Percentiles rank a stretch among this genome's conserved stretches.
Evolutionary conservation across 352 stramenopile species (phyloP).

Genomic region (Globisporangium abappressorium): DNA sequence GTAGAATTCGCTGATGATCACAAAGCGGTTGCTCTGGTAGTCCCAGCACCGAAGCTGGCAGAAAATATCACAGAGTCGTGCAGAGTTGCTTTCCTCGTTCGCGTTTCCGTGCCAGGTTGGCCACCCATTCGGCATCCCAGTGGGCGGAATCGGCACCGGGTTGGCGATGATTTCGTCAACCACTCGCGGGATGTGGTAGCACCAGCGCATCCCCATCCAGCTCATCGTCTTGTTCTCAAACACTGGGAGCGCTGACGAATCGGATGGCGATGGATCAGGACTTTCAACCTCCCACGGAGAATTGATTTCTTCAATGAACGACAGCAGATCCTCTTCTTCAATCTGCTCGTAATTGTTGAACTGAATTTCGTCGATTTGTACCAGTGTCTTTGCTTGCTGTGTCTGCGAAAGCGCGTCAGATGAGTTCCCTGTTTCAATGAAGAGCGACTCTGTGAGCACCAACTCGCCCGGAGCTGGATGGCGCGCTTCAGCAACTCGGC

Average conservation of each 20-base stretch:
- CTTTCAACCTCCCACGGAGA: slow-evolving; percentile 42
- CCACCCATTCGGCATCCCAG: slow-evolving; percentile 58
- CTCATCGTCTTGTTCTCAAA: slow-evolving; percentile 54
- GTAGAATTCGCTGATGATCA: slow-evolving; percentile 60
- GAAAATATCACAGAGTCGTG: slow-evolving; percentile 62
- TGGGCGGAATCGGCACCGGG: slow-evolving; percentile 61
- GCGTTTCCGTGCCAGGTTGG: slow-evolving; percentile 47
- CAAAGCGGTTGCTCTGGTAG: slow-evolving; percentile 41
- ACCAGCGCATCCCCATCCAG: slow-evolving; percentile 82
- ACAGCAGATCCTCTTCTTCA: slow-evolving; percentile 26
- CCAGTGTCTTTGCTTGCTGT: neutral
- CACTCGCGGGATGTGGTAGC: slow-evolving; percentile 66
- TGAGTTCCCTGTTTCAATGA: slow-evolving; percentile 56
- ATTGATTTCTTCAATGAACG: slow-evolving; percentile 61
- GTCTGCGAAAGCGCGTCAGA: slow-evolving; percentile 4
- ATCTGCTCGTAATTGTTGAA: slow-evolving; percentile 25
- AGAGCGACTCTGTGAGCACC: slow-evolving; percentile 56
- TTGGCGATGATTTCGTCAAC: slow-evolving; percentile 47
- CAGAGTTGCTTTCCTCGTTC: slow-evolving; percentile 20
- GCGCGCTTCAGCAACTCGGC: slow-evolving; percentile 44
- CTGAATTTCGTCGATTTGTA: slow-evolving; percentile 23
- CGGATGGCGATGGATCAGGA: slow-evolving; percentile 11
- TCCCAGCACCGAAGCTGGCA: slow-evolving; percentile 78
- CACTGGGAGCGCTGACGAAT: slow-evolving; percentile 21
- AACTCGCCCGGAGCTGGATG: slow-evolving; percentile 59